These are phyloP conservation scores for Kalmanozyma brasiliensis DNA, from an alignment of 1,284 basidiomycete species.

Conservation along the genomic window DNA sequence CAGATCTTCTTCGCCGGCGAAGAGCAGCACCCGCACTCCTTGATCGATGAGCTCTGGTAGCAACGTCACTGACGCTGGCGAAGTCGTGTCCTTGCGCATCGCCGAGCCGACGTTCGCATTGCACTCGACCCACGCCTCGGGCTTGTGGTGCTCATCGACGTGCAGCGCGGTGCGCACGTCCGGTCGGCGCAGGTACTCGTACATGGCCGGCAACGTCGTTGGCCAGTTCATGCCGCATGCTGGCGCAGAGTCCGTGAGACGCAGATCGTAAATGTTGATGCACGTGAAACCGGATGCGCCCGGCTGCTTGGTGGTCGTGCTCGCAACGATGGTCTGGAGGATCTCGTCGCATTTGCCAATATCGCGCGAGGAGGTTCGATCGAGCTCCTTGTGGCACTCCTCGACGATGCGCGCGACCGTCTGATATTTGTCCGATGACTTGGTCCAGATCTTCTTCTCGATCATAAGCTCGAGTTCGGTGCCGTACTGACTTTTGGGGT, in stretches of 20 bases:
- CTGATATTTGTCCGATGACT: conserved; percentile 74
- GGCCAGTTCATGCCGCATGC: conserved; percentile 99
- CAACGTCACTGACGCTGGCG: conserved; percentile 79
- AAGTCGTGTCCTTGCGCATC: conserved; percentile 71
- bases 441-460: conserved; percentile 80
- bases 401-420: conserved; percentile 71
- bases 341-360: conserved; percentile 77
- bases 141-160: conserved; percentile 75
- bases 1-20: conserved; percentile 93
- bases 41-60: conserved; percentile 82
- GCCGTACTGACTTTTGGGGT: conserved; percentile 86
- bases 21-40: conserved; percentile 83
- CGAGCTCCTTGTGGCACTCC: conserved; percentile 72
- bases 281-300: conserved; percentile 73
- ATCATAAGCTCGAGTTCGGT: conserved; percentile 88
- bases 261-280: conserved; percentile 94
- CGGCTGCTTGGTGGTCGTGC: conserved; percentile 69
- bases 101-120: conserved; percentile 76
- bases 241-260: conserved; percentile 83
- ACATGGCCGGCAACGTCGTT: conserved; percentile 82
- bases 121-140: conserved; percentile 91
- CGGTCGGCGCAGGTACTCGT: conserved; percentile 80
- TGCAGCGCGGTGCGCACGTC: conserved; percentile 88
- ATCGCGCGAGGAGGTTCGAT: conserved; percentile 73
- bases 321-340: conserved; percentile 74